phyloP scores from a whole-genome alignment of 2,329 filamentous ascomycete genomes.

The Sordariomycetes sp. region DNA sequence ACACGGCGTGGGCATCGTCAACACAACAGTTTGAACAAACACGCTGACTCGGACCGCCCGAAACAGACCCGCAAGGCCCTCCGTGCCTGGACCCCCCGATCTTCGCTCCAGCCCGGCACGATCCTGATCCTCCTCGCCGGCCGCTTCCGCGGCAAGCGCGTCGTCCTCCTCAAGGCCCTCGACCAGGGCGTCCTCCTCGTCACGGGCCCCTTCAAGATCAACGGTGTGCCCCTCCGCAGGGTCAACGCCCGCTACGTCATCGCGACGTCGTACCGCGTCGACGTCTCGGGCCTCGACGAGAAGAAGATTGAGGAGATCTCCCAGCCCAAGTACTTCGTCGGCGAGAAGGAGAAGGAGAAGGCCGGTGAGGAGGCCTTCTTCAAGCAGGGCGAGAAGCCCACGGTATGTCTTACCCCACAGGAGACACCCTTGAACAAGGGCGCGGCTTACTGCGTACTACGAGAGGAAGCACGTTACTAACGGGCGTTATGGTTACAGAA shows the following conservation, averaged over 20 bases:
- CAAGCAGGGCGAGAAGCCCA: constrained; percentile 95
- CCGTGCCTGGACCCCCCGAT: constrained; percentile 75
- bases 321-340: constrained; percentile 83
- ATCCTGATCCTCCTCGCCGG: constrained; percentile 98
- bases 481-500: constrained; percentile 48
- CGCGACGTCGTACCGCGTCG: constrained; percentile 75
- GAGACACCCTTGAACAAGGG: neutral
- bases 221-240: constrained; percentile 93
- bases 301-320: constrained; percentile 76
- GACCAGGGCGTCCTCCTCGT: constrained; percentile 96
- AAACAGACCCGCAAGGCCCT: constrained; percentile 84
- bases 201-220: constrained; percentile 99
- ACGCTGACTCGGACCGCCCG: neutral
- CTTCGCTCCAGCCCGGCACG: constrained; percentile 84
- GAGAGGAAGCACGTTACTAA: constrained; percentile 17
- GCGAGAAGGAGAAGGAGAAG: constrained; percentile 93
- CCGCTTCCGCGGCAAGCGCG: constrained; percentile 99
- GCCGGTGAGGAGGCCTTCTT: constrained; percentile 97
- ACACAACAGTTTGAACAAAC: neutral
- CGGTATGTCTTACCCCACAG: constrained; percentile 47
- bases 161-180: constrained; percentile 96
- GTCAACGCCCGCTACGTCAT: constrained; percentile 92
- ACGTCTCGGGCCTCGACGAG: constrained; percentile 73
- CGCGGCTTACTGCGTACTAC: neutral
- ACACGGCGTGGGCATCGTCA: neutral